phyloP scores from a whole-genome alignment of 495 filamentous ascomycete genomes.

The Cercophora sp. region DNA sequence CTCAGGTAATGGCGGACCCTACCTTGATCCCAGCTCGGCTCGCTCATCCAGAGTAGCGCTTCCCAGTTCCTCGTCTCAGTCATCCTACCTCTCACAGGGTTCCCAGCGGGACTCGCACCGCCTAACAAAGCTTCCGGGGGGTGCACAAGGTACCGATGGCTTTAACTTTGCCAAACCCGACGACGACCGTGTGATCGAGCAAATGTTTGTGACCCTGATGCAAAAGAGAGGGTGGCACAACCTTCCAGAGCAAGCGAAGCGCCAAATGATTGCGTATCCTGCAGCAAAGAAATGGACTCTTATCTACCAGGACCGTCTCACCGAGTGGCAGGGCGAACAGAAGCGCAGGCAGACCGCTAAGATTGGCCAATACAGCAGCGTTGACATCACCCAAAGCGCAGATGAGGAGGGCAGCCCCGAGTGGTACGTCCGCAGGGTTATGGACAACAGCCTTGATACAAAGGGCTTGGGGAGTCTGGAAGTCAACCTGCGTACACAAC shows the following conservation, averaged over 20 bases:
- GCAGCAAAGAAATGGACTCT: constrained; percentile 95
- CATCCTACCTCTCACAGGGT: constrained; percentile 42
- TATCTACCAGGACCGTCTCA: constrained; percentile 89
- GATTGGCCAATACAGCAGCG: constrained; percentile 54
- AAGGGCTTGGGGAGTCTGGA: constrained; percentile 89
- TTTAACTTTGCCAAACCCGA: constrained; percentile 65
- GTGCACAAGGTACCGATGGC: constrained; percentile 50
- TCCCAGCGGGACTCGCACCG: constrained; percentile 50
- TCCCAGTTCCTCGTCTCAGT: constrained; percentile 47
- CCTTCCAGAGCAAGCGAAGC: constrained; percentile 87
- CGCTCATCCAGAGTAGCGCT: constrained; percentile 57
- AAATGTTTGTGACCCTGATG: constrained; percentile 90
- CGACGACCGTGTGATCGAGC: constrained; percentile 85
- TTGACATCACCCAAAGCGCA: constrained; percentile 63
- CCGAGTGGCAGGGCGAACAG: constrained; percentile 91
- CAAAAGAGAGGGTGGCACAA: constrained; percentile 96
- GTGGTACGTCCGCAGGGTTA: constrained; percentile 96
- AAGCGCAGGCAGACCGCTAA: constrained; percentile 73
- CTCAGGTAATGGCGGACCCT: constrained; percentile 67
- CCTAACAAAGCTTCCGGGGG: constrained; percentile 45
- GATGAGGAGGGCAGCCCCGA: constrained; percentile 95
- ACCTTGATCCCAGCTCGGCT: constrained; percentile 64
- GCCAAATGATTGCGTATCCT: constrained; percentile 94
- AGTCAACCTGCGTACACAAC: constrained; percentile 91
- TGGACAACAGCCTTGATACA: constrained; percentile 89